Base-by-base conservation (phyloP, 1,139 yeast genomes). In the Hemisphaericaspora xylofermentans region DNA sequence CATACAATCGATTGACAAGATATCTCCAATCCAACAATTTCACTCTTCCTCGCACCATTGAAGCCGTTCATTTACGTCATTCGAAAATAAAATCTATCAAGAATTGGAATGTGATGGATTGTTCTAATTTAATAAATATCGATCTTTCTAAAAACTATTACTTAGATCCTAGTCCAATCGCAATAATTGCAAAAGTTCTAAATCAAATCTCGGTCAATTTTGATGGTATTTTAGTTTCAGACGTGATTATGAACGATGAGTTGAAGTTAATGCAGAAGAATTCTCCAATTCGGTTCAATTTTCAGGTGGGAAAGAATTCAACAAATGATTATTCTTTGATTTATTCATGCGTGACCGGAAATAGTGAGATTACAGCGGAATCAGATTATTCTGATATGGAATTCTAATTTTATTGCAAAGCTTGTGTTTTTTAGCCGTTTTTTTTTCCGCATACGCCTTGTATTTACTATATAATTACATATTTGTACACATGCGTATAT, bases 311-410 rank as follows among this genome's bases (percentile, higher is more conserved):
- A 3, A 29, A 22, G 3, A 19, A 31, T 14, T n/a, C n/a, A 10
- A 10, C 21, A 6, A 39, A 32, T 16, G 35, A 35, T 15, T 40
- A 36, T 36, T 40, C 43, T 4, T 36, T 40, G 43, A 36, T 40
- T 27, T 28, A 40, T 34, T 19, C 43, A 4, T 36, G 40, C 27
- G 14, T 24, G 2, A 32, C 28, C 22, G 14, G 29, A 4, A 33
- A 36, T 6, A 13, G 13, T 19, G 37, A 40, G 9, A 33, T 37
- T 17, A 13, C 10, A 9, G 33, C 30, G 5, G 41, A 38, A 22
- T 33, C 41, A 5, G 41, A 38, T 38, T 25, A 35, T 33, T 37
- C 40, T 9, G 40, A 37, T 32, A 24, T 13, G 3, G 40, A 37
- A 15, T 9, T 30, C 24, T 26, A 17, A 24, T 21, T 21, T 24